These are phyloP conservation scores for Oryza longistaminata DNA, from an alignment of 176 grass and related monocot genomes.

Conservation along the genomic window DNA sequence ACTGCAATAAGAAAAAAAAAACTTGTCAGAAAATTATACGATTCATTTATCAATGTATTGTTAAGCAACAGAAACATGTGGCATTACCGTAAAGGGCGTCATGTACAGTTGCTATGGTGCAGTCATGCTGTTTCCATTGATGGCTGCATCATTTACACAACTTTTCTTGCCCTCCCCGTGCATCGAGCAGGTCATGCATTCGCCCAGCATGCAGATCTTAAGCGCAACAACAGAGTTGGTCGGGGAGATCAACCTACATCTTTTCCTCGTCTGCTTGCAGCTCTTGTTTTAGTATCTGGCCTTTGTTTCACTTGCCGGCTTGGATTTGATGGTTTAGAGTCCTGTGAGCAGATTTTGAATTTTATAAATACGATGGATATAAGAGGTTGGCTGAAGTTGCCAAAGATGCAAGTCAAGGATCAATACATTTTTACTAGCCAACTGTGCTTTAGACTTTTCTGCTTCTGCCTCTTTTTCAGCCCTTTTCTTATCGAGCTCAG, in stretches of 20 bases:
- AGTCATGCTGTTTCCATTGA: background rate
- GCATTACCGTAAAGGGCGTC: conserved; percentile 23
- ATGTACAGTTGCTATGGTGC: conserved; percentile 28
- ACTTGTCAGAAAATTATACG: background rate
- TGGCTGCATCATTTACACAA: conserved; percentile 18
- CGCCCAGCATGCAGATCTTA: conserved; percentile 31
- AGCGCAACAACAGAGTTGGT: background rate
- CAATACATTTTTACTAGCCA: conserved; percentile 59
- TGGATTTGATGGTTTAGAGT: conserved; percentile 57
- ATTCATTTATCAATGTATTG: background rate
- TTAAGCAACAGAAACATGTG: background rate
- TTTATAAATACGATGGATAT: conserved; percentile 9
- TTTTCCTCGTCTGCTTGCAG: conserved; percentile 58
- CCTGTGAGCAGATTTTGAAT: conserved; percentile 42
- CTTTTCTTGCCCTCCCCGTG: conserved; percentile 17
- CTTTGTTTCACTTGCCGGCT: conserved; percentile 65
- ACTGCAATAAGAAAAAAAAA: conserved; percentile 34
- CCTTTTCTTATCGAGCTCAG: conserved; percentile 93
- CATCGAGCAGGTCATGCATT: background rate
- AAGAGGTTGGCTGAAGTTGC: background rate
- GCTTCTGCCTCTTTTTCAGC: conserved; percentile 77
- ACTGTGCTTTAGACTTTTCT: conserved; percentile 66
- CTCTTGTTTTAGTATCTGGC: conserved; percentile 54
- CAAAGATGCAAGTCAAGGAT: conserved; percentile 12
- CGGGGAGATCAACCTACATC: conserved; percentile 57